A percentile compares a stretch with the other conserved stretches of the same genome.
Conservation (phyloP, 169 alveolate species). For the Eimeria sp. region DNA sequence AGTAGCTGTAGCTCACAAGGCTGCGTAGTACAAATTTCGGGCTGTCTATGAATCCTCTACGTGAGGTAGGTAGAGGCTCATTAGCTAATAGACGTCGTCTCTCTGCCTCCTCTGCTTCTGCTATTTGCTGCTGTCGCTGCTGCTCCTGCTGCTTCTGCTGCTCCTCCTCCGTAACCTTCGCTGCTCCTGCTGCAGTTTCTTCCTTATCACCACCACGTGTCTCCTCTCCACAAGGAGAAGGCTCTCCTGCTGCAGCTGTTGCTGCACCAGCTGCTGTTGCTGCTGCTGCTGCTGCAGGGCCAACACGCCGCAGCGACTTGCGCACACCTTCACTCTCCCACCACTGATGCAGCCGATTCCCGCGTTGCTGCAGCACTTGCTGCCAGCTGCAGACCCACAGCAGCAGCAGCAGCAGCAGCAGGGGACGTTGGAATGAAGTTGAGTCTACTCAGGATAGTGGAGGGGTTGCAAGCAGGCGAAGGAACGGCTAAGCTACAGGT, state of each 20-base stretch:
- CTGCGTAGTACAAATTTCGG: slow-evolving; percentile 46
- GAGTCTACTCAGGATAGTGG: too few relatives aligned
- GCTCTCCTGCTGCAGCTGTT: background rate
- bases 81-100: slow-evolving; percentile 6
- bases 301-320: slow-evolving; percentile 39
- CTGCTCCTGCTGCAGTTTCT: background rate
- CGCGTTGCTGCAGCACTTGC: slow-evolving; percentile 56
- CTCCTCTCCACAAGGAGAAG: background rate
- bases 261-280: slow-evolving; percentile 10
- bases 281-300: slow-evolving; percentile 32
- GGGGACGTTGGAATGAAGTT: too few relatives aligned
- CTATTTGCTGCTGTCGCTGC: slow-evolving; percentile 21
- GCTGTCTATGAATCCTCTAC: slow-evolving; percentile 7
- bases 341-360: slow-evolving; percentile 48
- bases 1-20: background rate
- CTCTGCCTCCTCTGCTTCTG: slow-evolving; percentile 42
- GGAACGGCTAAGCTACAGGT: too few relatives aligned
- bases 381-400: slow-evolving; percentile 31
- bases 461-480: too few relatives aligned
- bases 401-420: background rate
- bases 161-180: too few relatives aligned
- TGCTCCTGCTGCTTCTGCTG: background rate
- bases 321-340: slow-evolving; percentile 44
- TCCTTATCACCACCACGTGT: background rate
- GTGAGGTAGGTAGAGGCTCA: slow-evolving; percentile 68